Evolutionary conservation across 2,329 filamentous ascomycete genomes (phyloP).

Genomic region (Aspergillus calidoustus): DNA sequence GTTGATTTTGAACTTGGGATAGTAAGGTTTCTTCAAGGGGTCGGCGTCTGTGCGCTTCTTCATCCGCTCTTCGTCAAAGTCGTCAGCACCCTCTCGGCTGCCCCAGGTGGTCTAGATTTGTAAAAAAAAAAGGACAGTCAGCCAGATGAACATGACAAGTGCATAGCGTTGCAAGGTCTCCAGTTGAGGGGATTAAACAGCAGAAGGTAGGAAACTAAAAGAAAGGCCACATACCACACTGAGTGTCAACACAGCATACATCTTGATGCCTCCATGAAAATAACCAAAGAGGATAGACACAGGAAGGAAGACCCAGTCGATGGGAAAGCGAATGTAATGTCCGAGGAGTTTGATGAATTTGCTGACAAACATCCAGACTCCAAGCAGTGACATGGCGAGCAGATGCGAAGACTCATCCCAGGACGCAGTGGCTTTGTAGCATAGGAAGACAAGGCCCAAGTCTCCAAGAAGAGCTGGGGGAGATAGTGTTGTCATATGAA

Average conservation of each 20-base stretch:
- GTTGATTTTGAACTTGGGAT: slow-evolving; percentile 37
- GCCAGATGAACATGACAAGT: slow-evolving; percentile 4
- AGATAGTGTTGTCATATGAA: slow-evolving; percentile 90
- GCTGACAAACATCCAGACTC: slow-evolving; percentile 80
- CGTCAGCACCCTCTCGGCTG: slow-evolving; percentile 87
- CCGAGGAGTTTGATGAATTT: slow-evolving; percentile 91
- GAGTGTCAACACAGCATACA: slow-evolving; percentile 82
- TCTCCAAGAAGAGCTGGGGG: slow-evolving; percentile 84
- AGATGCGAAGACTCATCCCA: slow-evolving; percentile 61
- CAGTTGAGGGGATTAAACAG: not conserved
- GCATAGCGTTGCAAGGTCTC: not conserved
- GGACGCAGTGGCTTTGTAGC: slow-evolving; percentile 68
- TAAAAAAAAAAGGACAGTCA: slow-evolving; percentile 2
- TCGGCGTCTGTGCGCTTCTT: slow-evolving; percentile 47
- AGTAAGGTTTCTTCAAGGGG: slow-evolving; percentile 39
- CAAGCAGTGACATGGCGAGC: slow-evolving; percentile 64
- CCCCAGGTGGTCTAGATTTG: slow-evolving; percentile 83
- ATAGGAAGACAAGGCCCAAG: slow-evolving; percentile 70
- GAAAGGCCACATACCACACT: slow-evolving; percentile 66
- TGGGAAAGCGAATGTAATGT: slow-evolving; percentile 82
- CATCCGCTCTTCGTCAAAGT: slow-evolving; percentile 76
- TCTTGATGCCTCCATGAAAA: slow-evolving; percentile 89
- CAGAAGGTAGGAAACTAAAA: not conserved
- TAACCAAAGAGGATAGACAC: slow-evolving; percentile 91
- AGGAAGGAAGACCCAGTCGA: slow-evolving; percentile 77